Evolutionary conservation across 495 filamentous ascomycete species (phyloP), one percentile per base, ranked within the genome.

Genomic region (Thozetella sp.): DNA sequence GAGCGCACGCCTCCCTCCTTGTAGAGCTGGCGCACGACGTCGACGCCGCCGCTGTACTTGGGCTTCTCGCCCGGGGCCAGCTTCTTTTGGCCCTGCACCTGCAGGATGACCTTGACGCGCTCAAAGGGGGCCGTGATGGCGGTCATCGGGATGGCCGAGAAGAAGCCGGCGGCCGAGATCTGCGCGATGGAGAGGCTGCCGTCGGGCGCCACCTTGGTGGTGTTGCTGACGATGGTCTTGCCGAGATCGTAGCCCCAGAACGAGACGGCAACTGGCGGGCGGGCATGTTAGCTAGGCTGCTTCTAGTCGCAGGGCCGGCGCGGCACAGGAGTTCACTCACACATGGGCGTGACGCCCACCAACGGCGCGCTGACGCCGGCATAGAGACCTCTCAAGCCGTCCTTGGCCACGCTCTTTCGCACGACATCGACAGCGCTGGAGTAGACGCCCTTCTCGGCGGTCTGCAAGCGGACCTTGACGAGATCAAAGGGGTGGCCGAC

Each of bases 241-340:
- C 95, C 96, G 55, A 97, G 79, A 72, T 97, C 95, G 76, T 97
- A 99, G 64, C 95, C 95, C 92, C 95, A 99, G 84, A 99, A 99
- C 71, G 93, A 97, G 51, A 99, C 93, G 67, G 95, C 95, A 77
- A 98, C 93, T 97, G 57, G 51, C 37, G 2, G 0, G 3, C 23
- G 13, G 17, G 25, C 34, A 46, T 48, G 56, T 59, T 67, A 51
- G 57, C 63, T 54, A 22, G 2, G 19, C 11, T 13, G 22, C 20
- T 51, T 55, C 51, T 25, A 30, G 6, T 51, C 17, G 4, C 51
- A 55, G 52, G 46, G n/a, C n/a, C n/a, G n/a, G n/a, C 2, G 53
- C 3, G 46, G 24, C 22, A 27, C 22, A 57, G 37, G 2, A 53
- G 23, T 27, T 40, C 13, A 58, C 92, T 80, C 87, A 97, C 94